Evolutionary conservation across 768 basidiomycete genomes (phyloP), one percentile per base, ranked within the genome.

Genomic region (Panellus pusillus): DNA sequence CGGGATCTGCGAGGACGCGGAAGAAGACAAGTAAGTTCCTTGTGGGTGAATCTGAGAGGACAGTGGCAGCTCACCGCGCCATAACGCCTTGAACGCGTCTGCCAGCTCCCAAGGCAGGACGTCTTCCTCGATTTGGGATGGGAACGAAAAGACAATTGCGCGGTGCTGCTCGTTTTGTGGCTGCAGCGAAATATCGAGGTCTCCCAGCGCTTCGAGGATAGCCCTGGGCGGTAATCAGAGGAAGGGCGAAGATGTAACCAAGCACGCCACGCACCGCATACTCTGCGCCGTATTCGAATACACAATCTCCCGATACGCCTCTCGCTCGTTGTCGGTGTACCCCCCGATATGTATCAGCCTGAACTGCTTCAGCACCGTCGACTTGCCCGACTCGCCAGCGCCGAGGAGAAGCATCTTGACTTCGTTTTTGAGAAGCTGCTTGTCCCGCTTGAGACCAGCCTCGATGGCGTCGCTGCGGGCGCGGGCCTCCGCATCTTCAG

Each of bases 321-420:
- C 91, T 41, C 94, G 80, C 73, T 96, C 93, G 62, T 85, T 82
- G 53, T 88, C 85, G 64, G 87, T 91, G 78, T 94, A 95, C 1
- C 87, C 87, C 53, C 89, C 90, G 60, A 93, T 89, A 68, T 96
- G 92, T 58, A 96, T 95, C 71, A 96, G 86, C 67, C 96, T 94
- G 93, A 98, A 96, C 71, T 97, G 94, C 75, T 94, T 96, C 52
- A 96, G 82, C 41, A 96, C 89, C 3, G 93, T 95, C 1, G 91
- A 92, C 82, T 98, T 97, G 64, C 95, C 95, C 49, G 92, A 94
- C 79, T 97, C 94, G 73, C 96, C 94, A 54, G 96, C 94, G 52
- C 96, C 96, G 24, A 98, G 79, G 54, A 98, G 70, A 57, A 98
- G 69, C 94, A 98, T 96, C 77, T 98, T 95, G 67, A 95, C 93